Base-by-base conservation (phyloP, 345 rosid genomes). In the Camelina hispida region DNA sequence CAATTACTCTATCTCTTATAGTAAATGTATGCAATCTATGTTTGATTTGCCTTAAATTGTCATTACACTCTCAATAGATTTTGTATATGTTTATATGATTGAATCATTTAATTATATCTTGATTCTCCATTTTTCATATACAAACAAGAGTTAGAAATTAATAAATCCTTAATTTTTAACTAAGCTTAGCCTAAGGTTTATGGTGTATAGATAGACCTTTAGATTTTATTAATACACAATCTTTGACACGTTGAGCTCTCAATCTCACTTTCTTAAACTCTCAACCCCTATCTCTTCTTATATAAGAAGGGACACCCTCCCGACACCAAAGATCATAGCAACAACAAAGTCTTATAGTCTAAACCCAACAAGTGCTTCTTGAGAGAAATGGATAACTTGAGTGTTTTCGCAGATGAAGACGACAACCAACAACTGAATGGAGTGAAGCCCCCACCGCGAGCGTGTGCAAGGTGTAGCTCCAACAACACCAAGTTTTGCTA, bases 381-480 rank as follows among this genome's bases (percentile, higher is more conserved):
- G 52, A 65, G 59, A 22, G 61, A 48, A 50, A 74, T 74, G 72
- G 60, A 74, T 2, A 20, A 44, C 54, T 43, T 34, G 12, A 23
- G 6, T 55, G 30, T 10, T 35, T 13, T 23, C 0, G 51, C 28
- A 3, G 23, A 3, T 11, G 51, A 5, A 56, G 48, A 48, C 32
- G 38, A 47, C 35, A 34, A 34, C 37, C 9, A 28, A 4, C 58
- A 56, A 67, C 53, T 16, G 68, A 74, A 50, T 37, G 43, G 7
- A 9, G 78, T 13, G 68, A 75, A 14, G 23, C 74, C 70, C 11
- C 74, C 74, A 60, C 56, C 43, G 1, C 56, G 64, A 34, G 54
- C 43, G 9, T 76, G 79, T 44, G 70, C 75, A 12, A 69, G 79
- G 69, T 76, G 79, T 25, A 8, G 13, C 20, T 76, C 79, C 11